phyloP scores from a whole-genome alignment of 441 rosid species.

The Jatropha podagrica region DNA sequence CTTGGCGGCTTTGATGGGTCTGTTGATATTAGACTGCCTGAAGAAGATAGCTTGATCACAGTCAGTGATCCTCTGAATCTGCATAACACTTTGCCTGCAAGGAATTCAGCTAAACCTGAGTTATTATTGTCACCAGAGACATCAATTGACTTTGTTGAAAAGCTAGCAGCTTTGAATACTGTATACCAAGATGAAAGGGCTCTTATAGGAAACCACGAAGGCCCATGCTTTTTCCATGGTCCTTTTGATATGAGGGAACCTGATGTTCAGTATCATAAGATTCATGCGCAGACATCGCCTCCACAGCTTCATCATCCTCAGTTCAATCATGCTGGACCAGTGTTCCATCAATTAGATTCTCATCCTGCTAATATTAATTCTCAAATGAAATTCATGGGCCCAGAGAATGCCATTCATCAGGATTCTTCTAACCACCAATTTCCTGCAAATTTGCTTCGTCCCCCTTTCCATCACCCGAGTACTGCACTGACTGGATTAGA shows the following conservation, averaged over 20 bases:
- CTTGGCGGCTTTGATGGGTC: slow-evolving; percentile 39
- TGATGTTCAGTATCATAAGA: slow-evolving; percentile 43
- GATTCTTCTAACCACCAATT: slow-evolving; percentile 60
- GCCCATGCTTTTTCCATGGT: slow-evolving; percentile 45
- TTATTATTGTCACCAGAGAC: slow-evolving; percentile 36
- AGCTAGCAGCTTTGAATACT: slow-evolving; percentile 60
- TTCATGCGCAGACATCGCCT: slow-evolving; percentile 43
- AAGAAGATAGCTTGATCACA: slow-evolving; percentile 57
- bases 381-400: slow-evolving; percentile 58
- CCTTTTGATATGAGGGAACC: slow-evolving; percentile 51
- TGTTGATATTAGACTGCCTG: slow-evolving; percentile 43
- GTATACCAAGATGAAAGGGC: slow-evolving; percentile 56
- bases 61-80: slow-evolving; percentile 39
- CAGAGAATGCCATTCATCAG: slow-evolving; percentile 51
- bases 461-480: slow-evolving; percentile 60
- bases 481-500: slow-evolving; percentile 61
- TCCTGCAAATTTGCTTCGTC: slow-evolving; percentile 57
- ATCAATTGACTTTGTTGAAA: slow-evolving; percentile 51
- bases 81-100: slow-evolving; percentile 37
- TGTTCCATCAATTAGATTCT: slow-evolving; percentile 57
- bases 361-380: slow-evolving; percentile 55
- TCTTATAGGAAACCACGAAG: slow-evolving; percentile 52
- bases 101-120: slow-evolving; percentile 53
- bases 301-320: slow-evolving; percentile 52
- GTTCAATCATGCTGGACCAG: slow-evolving; percentile 56